Evolutionary conservation across 2,329 filamentous ascomycete genomes (phyloP).

Genomic region (Colletotrichum noveboracense): DNA sequence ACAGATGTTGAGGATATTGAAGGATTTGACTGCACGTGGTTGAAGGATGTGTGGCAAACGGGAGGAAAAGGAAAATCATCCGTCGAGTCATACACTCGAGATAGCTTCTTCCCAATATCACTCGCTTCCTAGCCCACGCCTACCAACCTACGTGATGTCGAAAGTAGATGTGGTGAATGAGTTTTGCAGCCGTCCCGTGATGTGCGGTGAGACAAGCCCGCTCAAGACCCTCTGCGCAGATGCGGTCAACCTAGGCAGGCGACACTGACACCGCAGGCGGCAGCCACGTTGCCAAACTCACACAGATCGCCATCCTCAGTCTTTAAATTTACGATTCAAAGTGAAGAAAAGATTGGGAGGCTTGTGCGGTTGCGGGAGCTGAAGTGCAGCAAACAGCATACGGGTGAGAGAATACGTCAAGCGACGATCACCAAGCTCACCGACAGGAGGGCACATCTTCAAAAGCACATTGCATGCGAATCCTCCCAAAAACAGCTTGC

Average conservation of each 20-base stretch:
- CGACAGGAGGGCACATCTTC: too few species aligned
- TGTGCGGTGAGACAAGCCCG: background rate
- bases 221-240: background rate
- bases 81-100: accelerated
- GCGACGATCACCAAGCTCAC: background rate
- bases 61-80: background rate
- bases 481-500: background rate
- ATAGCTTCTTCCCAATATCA: background rate
- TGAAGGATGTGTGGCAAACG: background rate
- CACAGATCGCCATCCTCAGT: background rate
- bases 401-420: too few species aligned
- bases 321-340: background rate
- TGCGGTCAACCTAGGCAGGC: background rate
- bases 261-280: background rate
- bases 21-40: background rate
- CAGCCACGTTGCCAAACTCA: background rate
- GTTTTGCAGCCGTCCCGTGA: background rate
- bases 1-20: background rate
- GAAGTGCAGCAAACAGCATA: background rate
- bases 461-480: background rate
- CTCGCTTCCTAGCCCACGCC: background rate
- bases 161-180: background rate
- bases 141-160: background rate
- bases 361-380: background rate
- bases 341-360: background rate